Base-by-base conservation (phyloP, 345 rosid genomes). In the Odontarrhena argentea region DNA sequence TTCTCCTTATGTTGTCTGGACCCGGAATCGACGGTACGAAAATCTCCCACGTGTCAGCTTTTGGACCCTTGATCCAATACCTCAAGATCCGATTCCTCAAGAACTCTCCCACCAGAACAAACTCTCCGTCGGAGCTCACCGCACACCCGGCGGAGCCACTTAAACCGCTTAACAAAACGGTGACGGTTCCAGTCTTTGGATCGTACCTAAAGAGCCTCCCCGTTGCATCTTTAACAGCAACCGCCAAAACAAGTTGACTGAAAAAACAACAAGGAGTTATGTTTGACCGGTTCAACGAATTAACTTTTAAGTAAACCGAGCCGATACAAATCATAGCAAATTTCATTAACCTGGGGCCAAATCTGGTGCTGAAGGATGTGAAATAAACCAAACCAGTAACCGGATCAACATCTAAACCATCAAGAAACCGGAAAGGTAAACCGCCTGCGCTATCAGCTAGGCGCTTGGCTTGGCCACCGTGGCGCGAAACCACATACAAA, bases 341-440 rank as follows among this genome's bases (percentile, higher is more conserved):
- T 2, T 6, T 46, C 11, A 4, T 2, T 8, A 45, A 70, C 75
- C 75, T 70, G 25, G 69, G 75, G 50, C 69, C 68, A 63, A 70
- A 80, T 13, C 8, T 45, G 10, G 81, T 32, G 55, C 82, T 80
- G 60, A 74, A 69, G 41, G 77, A 82, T 1, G 78, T 74, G 60
- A 82, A 82, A 42, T 77, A 83, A 26, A 82, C 63, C 3, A 30
- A n/a, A n/a, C 76, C 76, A 6, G 43, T 60, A 1, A 65, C 49
- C 8, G 70, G 80, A 45, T 82, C 80, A 2, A 80, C 65, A 67
- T 75, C 80, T 53, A 82, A 41, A 59, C 64, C 65, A 38, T 80
- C 79, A 53, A 76, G 70, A 51, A 76, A 80, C 10, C 35, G 48
- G 22, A 80, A 60, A 0, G 76, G 71, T 12, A 37, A 22, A 3